Conservation (phyloP, 177 flowering plant genomes). For the Vitis hybrid region DNA sequence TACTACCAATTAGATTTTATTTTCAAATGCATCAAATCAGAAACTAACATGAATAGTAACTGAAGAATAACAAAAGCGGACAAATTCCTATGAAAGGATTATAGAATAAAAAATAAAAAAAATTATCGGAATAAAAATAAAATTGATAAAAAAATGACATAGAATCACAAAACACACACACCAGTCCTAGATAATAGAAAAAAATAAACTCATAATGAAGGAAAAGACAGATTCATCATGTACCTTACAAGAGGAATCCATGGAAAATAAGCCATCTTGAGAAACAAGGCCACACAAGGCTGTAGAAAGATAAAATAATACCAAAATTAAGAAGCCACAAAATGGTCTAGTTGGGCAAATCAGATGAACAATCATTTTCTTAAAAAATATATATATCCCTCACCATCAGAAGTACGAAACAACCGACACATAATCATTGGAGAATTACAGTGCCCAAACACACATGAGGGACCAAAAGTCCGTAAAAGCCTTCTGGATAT, state of each 20-base stretch:
- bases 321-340: neutral
- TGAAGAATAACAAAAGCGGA: too few relatives aligned
- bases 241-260: conserved; percentile 29
- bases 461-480: conserved; percentile 31
- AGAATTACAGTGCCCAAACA: conserved; percentile 10
- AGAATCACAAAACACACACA: too few relatives aligned
- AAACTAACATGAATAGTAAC: too few relatives aligned
- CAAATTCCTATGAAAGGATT: too few relatives aligned
- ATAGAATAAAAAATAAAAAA: too few relatives aligned
- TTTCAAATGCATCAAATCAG: too few relatives aligned
- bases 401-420: conserved; percentile 21
- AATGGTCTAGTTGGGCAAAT: neutral
- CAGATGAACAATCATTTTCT: neutral
- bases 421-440: conserved; percentile 7
- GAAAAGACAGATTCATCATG: neutral
- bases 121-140: neutral
- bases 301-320: conserved; percentile 11
- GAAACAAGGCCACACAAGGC: conserved; percentile 17
- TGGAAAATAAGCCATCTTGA: conserved; percentile 15
- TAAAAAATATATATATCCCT: neutral
- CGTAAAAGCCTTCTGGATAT: conserved; percentile 41
- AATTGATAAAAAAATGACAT: neutral
- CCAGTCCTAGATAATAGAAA: too few relatives aligned
- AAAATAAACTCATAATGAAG: neutral
- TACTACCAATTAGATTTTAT: too few relatives aligned